Evolutionary conservation across 768 basidiomycete species (phyloP).

Genomic region (Collybia mongolica): DNA sequence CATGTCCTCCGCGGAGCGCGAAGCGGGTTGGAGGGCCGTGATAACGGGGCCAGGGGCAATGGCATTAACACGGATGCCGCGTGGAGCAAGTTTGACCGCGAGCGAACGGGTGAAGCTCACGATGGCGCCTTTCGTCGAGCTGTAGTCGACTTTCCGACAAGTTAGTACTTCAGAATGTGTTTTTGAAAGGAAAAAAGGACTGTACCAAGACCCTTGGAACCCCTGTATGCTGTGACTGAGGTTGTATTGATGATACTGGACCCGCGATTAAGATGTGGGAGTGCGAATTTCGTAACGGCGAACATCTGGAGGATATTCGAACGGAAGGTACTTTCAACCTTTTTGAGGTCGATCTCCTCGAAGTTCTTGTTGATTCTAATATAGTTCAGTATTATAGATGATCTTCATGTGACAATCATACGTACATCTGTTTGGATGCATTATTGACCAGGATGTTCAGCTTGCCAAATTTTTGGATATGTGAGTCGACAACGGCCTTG

Average conservation of each 20-base stretch:
- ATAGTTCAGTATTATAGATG: slow-evolving; percentile 1
- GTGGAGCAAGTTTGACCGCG: slow-evolving; percentile 42
- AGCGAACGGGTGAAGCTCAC: slow-evolving; percentile 55
- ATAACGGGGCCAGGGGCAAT: slow-evolving; percentile 56
- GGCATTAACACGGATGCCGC: slow-evolving; percentile 41
- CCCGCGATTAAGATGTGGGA: slow-evolving; percentile 60
- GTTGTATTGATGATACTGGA: slow-evolving; percentile 61
- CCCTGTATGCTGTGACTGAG: slow-evolving; percentile 53
- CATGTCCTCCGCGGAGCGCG: slow-evolving; percentile 35
- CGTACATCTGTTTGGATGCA: slow-evolving; percentile 46
- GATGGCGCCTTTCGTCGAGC: slow-evolving; percentile 61
- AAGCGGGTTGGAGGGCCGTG: slow-evolving; percentile 58
- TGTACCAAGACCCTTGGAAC: slow-evolving; percentile 26
- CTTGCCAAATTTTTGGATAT: slow-evolving; percentile 41
- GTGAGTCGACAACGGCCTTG: slow-evolving; percentile 44
- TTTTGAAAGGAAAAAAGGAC: slow-evolving; percentile 11
- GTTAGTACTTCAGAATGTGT: slow-evolving; percentile 9
- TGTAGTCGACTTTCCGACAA: slow-evolving; percentile 39
- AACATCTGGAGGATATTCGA: slow-evolving; percentile 63
- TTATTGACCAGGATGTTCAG: slow-evolving; percentile 63
- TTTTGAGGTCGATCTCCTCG: slow-evolving; percentile 47
- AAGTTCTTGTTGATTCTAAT: slow-evolving; percentile 40
- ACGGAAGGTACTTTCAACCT: slow-evolving; percentile 54
- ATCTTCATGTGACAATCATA: not conserved
- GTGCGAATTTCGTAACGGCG: slow-evolving; percentile 50